Percentiles rank a stretch among this genome's conserved stretches.
Evolutionary conservation across 2,329 filamentous ascomycete species (phyloP).

Genomic region (Seiridium unicorne): DNA sequence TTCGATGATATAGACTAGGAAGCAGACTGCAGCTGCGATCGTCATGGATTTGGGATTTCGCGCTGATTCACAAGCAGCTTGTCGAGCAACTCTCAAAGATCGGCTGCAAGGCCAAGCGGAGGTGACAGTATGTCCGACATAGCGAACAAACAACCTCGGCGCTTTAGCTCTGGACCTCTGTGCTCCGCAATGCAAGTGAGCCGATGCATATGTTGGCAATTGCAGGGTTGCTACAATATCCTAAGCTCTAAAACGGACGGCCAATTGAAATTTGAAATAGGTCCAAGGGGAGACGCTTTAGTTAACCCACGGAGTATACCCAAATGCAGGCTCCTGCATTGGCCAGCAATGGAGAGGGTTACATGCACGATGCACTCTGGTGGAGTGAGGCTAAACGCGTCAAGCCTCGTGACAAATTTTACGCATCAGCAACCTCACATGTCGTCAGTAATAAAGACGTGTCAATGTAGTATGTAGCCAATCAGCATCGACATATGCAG

Average conservation of each 20-base stretch:
- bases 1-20: too few relatives aligned
- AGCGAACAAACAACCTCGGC: too few relatives aligned
- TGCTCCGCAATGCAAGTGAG: too few relatives aligned
- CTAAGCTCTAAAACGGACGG: not conserved
- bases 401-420: not conserved
- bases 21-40: too few relatives aligned
- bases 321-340: not conserved
- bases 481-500: not conserved
- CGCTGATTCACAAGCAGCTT: too few relatives aligned
- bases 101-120: too few relatives aligned
- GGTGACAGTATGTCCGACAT: too few relatives aligned
- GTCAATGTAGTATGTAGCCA: not conserved
- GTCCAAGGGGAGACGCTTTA: not conserved
- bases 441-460: conserved; percentile 1
- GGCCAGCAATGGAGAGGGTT: not conserved
- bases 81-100: too few relatives aligned
- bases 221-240: too few relatives aligned
- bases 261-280: not conserved
- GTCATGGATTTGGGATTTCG: too few relatives aligned
- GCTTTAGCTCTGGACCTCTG: too few relatives aligned
- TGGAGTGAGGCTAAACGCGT: not conserved
- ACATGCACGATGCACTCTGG: not conserved
- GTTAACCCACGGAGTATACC: not conserved
- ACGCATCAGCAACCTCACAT: not conserved
- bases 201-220: too few relatives aligned